Evolutionary conservation across 2,329 filamentous ascomycete genomes (phyloP).

Genomic region (Chaetomium olivaceum): DNA sequence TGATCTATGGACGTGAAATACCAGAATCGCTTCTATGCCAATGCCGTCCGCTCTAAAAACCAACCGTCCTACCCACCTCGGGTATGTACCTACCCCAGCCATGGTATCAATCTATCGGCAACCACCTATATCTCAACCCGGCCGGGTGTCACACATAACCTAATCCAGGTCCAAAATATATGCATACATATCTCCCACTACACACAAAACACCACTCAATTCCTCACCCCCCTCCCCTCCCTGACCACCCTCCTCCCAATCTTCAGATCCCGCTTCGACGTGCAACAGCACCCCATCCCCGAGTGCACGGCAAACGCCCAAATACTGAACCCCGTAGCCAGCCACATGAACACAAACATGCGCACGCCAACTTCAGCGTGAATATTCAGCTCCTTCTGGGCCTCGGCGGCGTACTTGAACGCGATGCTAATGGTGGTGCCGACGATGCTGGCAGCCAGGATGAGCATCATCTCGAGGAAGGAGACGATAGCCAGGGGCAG

Average conservation of each 20-base stretch:
- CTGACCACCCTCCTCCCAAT: constrained; percentile 39
- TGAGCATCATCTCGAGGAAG: constrained; percentile 66
- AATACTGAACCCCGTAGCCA: constrained; percentile 66
- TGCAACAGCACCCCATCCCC: constrained; percentile 76
- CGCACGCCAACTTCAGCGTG: constrained; percentile 64
- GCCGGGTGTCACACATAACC: not conserved
- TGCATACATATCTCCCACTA: not conserved
- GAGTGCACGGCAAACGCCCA: constrained; percentile 73
- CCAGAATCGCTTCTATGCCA: constrained; percentile 1
- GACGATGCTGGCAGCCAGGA: constrained; percentile 69
- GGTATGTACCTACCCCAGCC: not conserved
- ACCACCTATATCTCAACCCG: not conserved
- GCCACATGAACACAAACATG: constrained; percentile 92
- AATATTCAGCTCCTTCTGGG: constrained; percentile 75
- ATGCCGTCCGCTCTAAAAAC: constrained; percentile 1
- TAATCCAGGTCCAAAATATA: not conserved
- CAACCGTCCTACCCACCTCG: not conserved
- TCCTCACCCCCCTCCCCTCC: constrained; percentile 19
- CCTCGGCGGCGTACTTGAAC: constrained; percentile 73
- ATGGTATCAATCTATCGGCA: constrained; percentile 14
- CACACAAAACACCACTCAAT: not conserved
- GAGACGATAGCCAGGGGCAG: constrained; percentile 68
- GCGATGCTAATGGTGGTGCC: constrained; percentile 83
- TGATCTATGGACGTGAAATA: not conserved
- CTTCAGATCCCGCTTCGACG: constrained; percentile 54